These are phyloP conservation scores for Aspergillus sp. DNA, from an alignment of 2,329 filamentous ascomycete genomes.

Conservation along the genomic window DNA sequence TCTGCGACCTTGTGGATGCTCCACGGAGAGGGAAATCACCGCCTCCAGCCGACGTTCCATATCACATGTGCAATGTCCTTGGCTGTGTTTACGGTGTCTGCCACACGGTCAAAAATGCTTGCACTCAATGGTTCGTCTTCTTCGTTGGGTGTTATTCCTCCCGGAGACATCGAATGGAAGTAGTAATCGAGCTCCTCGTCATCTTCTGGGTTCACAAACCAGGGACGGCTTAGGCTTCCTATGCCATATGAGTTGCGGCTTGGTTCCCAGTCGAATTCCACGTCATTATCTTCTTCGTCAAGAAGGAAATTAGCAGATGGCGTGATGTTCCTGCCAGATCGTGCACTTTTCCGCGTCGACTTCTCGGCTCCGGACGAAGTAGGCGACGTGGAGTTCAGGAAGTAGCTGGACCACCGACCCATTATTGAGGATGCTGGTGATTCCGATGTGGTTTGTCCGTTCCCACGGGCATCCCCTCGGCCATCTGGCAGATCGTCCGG, in stretches of 20 bases:
- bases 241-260: conserved; percentile 20
- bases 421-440: conserved; percentile 39
- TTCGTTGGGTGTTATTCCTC: conserved; percentile 89
- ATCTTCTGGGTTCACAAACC: conserved; percentile 41
- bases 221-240: conserved; percentile 27
- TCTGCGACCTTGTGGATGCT: background rate
- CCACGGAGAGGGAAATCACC: conserved; percentile 35
- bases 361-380: conserved; percentile 77
- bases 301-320: conserved; percentile 67
- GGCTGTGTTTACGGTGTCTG: conserved; percentile 73
- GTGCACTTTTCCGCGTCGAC: conserved; percentile 65
- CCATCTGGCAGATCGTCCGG: conserved; percentile 67
- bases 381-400: conserved; percentile 53
- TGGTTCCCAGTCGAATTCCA: conserved; percentile 50
- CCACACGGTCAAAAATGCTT: conserved; percentile 74
- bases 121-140: conserved; percentile 66
- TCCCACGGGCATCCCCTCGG: background rate
- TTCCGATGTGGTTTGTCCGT: conserved; percentile 72
- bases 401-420: conserved; percentile 44
- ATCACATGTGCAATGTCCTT: conserved; percentile 66
- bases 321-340: conserved; percentile 45
- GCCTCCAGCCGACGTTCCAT: conserved; percentile 67
- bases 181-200: conserved; percentile 61
- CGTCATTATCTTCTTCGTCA: conserved; percentile 58
- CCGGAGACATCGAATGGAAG: conserved; percentile 77